Evolutionary conservation across 768 basidiomycete genomes (phyloP), one percentile per base, ranked within the genome.

Genomic region (Crucibulum laeve): DNA sequence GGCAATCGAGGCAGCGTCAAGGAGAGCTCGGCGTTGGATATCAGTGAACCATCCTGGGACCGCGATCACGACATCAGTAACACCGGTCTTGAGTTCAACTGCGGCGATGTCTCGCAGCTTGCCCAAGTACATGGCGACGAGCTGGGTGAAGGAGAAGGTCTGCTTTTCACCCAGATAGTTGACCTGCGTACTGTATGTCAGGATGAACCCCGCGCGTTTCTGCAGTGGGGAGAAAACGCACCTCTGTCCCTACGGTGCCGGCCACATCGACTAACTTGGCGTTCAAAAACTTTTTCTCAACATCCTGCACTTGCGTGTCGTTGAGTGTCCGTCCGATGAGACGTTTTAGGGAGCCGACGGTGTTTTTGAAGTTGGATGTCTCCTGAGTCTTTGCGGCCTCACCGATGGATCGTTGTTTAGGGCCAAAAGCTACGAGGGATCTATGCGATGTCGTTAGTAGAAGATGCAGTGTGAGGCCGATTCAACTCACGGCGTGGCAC

Each of bases 21-120:
- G 76, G 49, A 95, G 59, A 0, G 94, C 92, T 25, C 94, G 80
- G 43, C 95, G 80, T 64, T 99, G 96, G 41, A 83, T 67, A 57
- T 99, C 95, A 51, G 94, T 91, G 74, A 81, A 99, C 91, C 92
- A 97, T 43, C 90, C 92, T 7, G 96, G 96, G 33, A 98, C 87
- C 46, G 96, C 84, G 65, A 99, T 89, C 53, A 97, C 93, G 53
- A 97, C 80, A 64, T 99, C 94, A 28, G 84, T 83, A 40, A 97
- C 87, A 53, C 75, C 73, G 19, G 74, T 77, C 65, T 92, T 95
- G 66, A 96, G 87, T 63, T 98, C 95, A 36, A 65, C 73, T 24
- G 83, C 63, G 10, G 93, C 81, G 49, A 79, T 97, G 57, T 98
- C 95, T 40, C 91, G 82, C 46, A 98, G 73, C 67, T 93, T 92